A percentile compares a stretch with the other conserved stretches of the same genome.
phyloP scores from a whole-genome alignment of 805 yeast genomes.

The Candida mattraensis region DNA sequence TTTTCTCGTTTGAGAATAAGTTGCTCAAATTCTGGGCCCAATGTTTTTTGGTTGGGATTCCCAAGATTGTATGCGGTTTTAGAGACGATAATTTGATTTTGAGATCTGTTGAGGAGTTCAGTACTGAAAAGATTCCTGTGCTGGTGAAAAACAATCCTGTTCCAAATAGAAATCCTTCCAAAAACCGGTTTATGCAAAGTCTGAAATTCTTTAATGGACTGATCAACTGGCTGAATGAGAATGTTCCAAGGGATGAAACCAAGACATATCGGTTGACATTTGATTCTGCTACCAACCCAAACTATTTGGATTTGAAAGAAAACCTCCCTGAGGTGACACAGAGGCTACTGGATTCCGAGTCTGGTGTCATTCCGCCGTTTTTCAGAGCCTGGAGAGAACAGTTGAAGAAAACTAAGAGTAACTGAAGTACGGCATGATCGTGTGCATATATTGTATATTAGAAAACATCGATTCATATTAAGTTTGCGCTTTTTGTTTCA shows the following conservation, averaged over 20 bases:
- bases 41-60: conserved; percentile 83
- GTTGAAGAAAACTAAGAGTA: conserved; percentile 7
- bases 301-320: conserved; percentile 49
- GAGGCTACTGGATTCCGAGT: conserved; percentile 36
- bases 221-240: conserved; percentile 69
- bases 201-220: conserved; percentile 85
- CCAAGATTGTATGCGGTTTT: conserved; percentile 81
- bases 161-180: conserved; percentile 24
- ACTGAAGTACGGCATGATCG: background rate
- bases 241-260: conserved; percentile 51
- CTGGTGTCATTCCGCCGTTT: conserved; percentile 45
- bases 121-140: conserved; percentile 77
- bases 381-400: conserved; percentile 56
- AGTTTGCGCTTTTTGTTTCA: conserved; percentile 10
- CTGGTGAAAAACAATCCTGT: conserved; percentile 53
- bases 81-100: conserved; percentile 71
- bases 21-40: conserved; percentile 89
- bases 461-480: background rate
- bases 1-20: conserved; percentile 70
- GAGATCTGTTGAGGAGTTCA: conserved; percentile 68
- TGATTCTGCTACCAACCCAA: conserved; percentile 48
- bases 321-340: conserved; percentile 36
- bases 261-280: conserved; percentile 56
- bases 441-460: conserved; percentile 6
- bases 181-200: conserved; percentile 74